Conservation (phyloP, 306 rosid species). For the Vigna unguiculata region DNA sequence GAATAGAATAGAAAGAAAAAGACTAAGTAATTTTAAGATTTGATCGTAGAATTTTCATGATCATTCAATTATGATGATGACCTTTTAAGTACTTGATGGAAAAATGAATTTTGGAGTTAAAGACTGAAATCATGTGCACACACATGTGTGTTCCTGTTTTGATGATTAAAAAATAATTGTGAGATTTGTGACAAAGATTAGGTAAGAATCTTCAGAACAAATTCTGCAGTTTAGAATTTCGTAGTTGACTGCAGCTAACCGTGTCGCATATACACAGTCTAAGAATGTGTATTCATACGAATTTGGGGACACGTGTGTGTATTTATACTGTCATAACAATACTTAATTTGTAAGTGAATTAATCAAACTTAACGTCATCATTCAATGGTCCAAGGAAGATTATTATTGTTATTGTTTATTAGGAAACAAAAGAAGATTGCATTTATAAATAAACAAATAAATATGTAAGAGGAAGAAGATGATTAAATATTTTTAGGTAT, state of each 20-base stretch:
- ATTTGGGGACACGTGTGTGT: background rate
- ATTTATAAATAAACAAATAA: too few relatives aligned
- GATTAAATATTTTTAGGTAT: too few relatives aligned
- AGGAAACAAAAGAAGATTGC: too few relatives aligned
- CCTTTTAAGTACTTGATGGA: background rate
- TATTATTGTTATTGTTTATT: too few relatives aligned
- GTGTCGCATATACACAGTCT: background rate
- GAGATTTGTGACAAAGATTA: constrained; percentile 28
- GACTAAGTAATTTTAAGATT: background rate
- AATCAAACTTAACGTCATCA: background rate
- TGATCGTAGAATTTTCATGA: background rate
- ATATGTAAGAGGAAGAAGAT: too few relatives aligned
- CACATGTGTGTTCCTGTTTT: constrained; percentile 2
- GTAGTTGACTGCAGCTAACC: background rate
- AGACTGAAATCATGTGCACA: constrained; percentile 2
- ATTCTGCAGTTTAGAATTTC: constrained; percentile 6
- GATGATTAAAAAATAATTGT: background rate
- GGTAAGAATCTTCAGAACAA: background rate
- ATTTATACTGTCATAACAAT: background rate
- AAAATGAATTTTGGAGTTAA: background rate
- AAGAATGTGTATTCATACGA: background rate
- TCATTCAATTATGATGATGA: background rate
- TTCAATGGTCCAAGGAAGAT: background rate
- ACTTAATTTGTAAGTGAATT: background rate
- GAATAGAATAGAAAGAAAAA: background rate